phyloP scores from a whole-genome alignment of 2,329 filamentous ascomycete genomes.

The Penicillium sp. region DNA sequence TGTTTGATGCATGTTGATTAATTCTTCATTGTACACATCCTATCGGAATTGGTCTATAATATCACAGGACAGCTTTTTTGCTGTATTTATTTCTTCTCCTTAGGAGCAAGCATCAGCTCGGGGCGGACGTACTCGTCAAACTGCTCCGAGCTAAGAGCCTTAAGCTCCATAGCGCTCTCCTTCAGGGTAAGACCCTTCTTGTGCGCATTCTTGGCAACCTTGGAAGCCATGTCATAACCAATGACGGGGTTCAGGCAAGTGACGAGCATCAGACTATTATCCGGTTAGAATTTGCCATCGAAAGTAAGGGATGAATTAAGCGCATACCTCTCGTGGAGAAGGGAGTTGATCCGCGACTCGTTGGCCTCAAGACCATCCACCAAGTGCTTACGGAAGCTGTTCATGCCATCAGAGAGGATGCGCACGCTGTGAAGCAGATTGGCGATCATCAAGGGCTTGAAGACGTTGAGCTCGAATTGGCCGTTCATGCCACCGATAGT shows the following conservation, averaged over 20 bases:
- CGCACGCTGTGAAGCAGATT: slow-evolving; percentile 91
- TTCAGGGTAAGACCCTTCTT: slow-evolving; percentile 96
- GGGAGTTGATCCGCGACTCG: slow-evolving; percentile 81
- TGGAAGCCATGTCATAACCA: slow-evolving; percentile 94
- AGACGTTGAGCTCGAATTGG: slow-evolving; percentile 98
- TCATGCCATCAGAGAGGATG: slow-evolving; percentile 87
- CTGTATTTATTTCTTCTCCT: slow-evolving; percentile 55
- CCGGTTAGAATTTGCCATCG: slow-evolving; percentile 21
- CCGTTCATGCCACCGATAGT: slow-evolving; percentile 96
- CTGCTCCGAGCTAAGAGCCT: slow-evolving; percentile 81
- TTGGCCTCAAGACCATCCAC: slow-evolving; percentile 85
- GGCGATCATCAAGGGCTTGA: slow-evolving; percentile 94
- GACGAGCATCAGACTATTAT: slow-evolving; percentile 82
- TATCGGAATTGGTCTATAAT: slow-evolving; percentile 20
- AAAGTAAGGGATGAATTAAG: slow-evolving; percentile 4
- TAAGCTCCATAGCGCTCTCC: slow-evolving; percentile 86
- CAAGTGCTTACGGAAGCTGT: slow-evolving; percentile 90
- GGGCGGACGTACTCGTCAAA: slow-evolving; percentile 87
- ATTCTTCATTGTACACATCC: slow-evolving; percentile 23
- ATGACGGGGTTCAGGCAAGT: slow-evolving; percentile 97
- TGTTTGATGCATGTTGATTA: slow-evolving; percentile 12
- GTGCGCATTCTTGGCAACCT: slow-evolving; percentile 97
- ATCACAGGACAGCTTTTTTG: slow-evolving; percentile 14
- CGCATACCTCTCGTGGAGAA: slow-evolving; percentile 88
- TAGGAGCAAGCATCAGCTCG: slow-evolving; percentile 90